Evolutionary conservation across 139 green algal species (phyloP).

Genomic region (Diplosphaera chodatii): DNA sequence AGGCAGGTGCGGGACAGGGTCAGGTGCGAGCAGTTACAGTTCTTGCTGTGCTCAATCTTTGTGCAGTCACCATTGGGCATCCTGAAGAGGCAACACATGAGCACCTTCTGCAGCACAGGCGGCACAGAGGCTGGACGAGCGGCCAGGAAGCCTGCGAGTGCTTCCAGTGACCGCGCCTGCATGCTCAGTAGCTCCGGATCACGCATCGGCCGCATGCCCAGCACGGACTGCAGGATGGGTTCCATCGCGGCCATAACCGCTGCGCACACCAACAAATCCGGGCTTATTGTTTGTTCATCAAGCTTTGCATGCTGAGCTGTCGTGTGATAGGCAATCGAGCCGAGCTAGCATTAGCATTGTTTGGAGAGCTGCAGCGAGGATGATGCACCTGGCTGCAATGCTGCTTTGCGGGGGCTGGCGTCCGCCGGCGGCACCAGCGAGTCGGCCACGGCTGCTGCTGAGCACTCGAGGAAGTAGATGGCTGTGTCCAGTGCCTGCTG

Average conservation of each 20-base stretch:
- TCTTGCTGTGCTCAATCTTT: no score
- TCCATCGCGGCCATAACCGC: slow-evolving; percentile 20
- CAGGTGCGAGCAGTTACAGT: no score
- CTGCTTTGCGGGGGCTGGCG: background rate
- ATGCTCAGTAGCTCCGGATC: slow-evolving; percentile 24
- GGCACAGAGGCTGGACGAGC: slow-evolving; percentile 8
- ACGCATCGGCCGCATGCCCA: slow-evolving; percentile 14
- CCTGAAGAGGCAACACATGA: no score
- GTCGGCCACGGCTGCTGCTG: background rate
- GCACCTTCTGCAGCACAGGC: slow-evolving; percentile 16
- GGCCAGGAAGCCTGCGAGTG: slow-evolving; percentile 25
- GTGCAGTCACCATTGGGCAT: no score
- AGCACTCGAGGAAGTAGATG: background rate
- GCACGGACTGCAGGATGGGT: slow-evolving; percentile 33
- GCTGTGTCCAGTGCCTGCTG: background rate
- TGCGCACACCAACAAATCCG: background rate
- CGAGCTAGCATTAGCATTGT: no score
- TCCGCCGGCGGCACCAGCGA: background rate
- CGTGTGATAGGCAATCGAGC: no score
- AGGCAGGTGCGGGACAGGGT: no score
- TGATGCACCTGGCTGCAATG: background rate
- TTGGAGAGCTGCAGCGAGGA: no score
- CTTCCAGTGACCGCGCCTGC: slow-evolving; percentile 25
- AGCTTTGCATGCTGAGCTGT: no score
- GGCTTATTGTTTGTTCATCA: no score